Evolutionary conservation across 352 stramenopile species (phyloP), one percentile per base, ranked within the genome.

Genomic region (Pythium guiyangense): DNA sequence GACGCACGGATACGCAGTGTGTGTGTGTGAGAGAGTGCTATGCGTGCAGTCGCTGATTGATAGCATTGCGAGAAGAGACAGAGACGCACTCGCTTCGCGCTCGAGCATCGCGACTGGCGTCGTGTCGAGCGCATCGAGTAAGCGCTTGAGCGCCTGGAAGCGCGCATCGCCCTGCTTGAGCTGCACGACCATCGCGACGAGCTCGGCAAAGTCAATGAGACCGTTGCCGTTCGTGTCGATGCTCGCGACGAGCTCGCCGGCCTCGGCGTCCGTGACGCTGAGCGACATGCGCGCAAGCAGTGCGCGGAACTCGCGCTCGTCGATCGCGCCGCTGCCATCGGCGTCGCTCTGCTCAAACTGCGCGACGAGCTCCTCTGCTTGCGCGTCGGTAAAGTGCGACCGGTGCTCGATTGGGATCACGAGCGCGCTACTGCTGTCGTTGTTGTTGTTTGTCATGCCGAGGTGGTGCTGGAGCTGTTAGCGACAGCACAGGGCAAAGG

Each of bases 181-280:
- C 26, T 71, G 61, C 43, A 77, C 64, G 34, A 90, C 70, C 64
- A 86, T 78, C 6, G 59, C 53, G 25, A 79, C 71, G 4, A 92
- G 67, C 63, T 92, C 81, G 0, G 52, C 29, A 45, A 88, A 88
- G 34, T 87, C 74, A 35, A 92, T 66, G 15, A 85, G 52, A 0
- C 81, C 81, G 49, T 90, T 79, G 14, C 73, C 74, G 26, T 88
- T 66, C 1, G 60, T 70, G 47, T 92, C 79, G 35, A 90, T 77
- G 47, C 60, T 71, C n/a, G 60, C 63, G 17, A 88, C 66, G 20
- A 89, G 62, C 31, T 70, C 72, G 26, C 71, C 68, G 0, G 71
- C 70, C 58, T 91, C 76, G 1, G 59, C 61, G 18, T 77, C 73
- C 2, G 69, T 70, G 40, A 91, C 62, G 4, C 69, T 55, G 22